phyloP scores from a whole-genome alignment of 352 stramenopile genomes.

The Pythium sukuiense region DNA sequence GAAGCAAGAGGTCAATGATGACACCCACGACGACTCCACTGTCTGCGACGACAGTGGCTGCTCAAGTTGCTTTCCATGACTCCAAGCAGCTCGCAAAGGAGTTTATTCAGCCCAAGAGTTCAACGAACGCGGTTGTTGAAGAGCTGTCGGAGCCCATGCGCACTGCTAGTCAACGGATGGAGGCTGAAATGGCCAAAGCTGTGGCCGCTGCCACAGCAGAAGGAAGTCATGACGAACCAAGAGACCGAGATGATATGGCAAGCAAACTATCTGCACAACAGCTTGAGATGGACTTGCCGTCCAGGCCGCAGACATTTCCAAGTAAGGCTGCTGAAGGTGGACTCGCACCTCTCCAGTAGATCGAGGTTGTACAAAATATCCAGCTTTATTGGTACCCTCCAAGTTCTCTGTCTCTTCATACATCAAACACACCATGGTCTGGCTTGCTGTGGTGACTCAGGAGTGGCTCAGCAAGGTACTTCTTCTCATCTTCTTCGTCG shows the following conservation, averaged over 20 bases:
- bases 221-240: neutral
- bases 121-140: constrained; percentile 11
- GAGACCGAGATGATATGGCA: neutral
- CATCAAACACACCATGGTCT: constrained; percentile 9
- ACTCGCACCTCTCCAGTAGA: neutral
- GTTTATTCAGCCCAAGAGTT: constrained; percentile 25
- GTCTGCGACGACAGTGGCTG: constrained; percentile 4
- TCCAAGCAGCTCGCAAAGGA: constrained; percentile 27
- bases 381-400: neutral
- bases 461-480: constrained; percentile 51
- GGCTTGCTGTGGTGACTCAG: constrained; percentile 24
- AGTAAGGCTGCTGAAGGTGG: neutral
- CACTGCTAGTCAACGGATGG: constrained; percentile 24
- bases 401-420: neutral
- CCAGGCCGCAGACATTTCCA: neutral
- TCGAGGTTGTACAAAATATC: neutral
- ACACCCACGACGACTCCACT: constrained; percentile 10
- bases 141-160: constrained; percentile 19
- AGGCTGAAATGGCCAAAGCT: constrained; percentile 26
- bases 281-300: neutral
- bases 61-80: constrained; percentile 25
- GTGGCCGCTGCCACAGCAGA: neutral
- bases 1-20: neutral
- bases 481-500: constrained; percentile 29
- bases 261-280: neutral